Base-by-base conservation (phyloP, 139 green algal genomes). In the Zygnema circumcarinatum region DNA sequence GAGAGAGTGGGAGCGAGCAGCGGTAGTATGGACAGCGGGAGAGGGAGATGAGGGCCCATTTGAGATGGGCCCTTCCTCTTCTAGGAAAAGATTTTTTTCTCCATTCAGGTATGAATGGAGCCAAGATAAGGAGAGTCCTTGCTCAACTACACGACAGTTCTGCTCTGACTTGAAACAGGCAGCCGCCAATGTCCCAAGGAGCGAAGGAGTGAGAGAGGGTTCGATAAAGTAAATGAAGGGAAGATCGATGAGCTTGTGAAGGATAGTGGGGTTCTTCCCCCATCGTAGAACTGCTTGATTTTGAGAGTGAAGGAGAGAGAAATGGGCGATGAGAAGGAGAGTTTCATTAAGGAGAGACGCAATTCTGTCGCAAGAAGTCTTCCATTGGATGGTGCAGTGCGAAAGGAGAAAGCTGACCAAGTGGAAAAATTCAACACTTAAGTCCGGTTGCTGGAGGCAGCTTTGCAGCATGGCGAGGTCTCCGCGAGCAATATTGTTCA, bases 81-180 rank as follows among this genome's bases (percentile, higher is more conserved):
- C 47, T 62, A 62, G 7, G 16, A 7, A 7, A 62, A 16, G 47
- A 62, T 62, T 62, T 76, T 36, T 35, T 20, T 62, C 3, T 38
- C n/a, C 52, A 40, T 31, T 89, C 79, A 54, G 87, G 86, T 25
- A 94, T 91, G 33, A 94, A 76, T 95, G 95, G 41, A 38, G 21
- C 78, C 33, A 29, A 56, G 41, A 62, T 53, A 98, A 1, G 90
- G 95, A 31, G 92, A 82, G 92, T 95, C 94, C n/a, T 96, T 90
- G 53, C 96, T 96, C 74, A 89, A 67, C 32, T 39, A 39, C 39
- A 35, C 83, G 1, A 89, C 47, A 22, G 31, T 68, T 76, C 81
- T 78, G 29, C 73, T 78, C 67, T 83, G 75, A 41, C 25, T 16
- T 11, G 16, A 42, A 41, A 78, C 69, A 41, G 16, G 69, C 69